Evolutionary conservation across 139 green algal genomes (phyloP).

Genomic region (Dunaliella primolecta): DNA sequence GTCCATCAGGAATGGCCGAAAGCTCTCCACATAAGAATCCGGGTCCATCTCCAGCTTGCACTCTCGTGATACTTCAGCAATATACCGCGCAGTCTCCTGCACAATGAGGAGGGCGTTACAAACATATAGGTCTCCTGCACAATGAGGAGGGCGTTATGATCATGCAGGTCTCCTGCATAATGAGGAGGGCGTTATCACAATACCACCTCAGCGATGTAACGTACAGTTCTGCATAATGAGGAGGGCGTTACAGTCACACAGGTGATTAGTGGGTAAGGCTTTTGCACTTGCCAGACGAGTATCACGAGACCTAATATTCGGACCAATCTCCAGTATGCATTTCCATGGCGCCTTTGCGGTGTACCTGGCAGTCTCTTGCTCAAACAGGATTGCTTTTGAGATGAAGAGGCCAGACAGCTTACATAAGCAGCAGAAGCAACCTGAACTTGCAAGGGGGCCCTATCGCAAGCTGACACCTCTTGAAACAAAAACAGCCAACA

Average conservation of each 20-base stretch:
- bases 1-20: slow-evolving; percentile 77
- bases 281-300: not conserved
- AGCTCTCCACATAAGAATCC: slow-evolving; percentile 74
- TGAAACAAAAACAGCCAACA: no score
- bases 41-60: slow-evolving; percentile 72
- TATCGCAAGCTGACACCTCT: no score
- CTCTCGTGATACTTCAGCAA: slow-evolving; percentile 60
- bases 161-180: slow-evolving; percentile 51
- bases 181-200: not conserved
- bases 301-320: not conserved
- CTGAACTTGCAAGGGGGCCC: no score
- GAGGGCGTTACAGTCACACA: no score
- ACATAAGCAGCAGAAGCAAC: no score
- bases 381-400: no score
- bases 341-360: no score
- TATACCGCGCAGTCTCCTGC: slow-evolving; percentile 63
- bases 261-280: slow-evolving; percentile 2
- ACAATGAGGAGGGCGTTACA: not conserved
- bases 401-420: no score
- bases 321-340: not conserved
- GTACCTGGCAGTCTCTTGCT: no score
- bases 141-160: not conserved
- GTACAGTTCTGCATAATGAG: no score
- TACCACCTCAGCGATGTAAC: no score
- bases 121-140: slow-evolving; percentile 52